Evolutionary conservation across 371 early-diverging fungal species (phyloP), one percentile per base, ranked within the genome.

Genomic region (Dinochytrium kinnereticum): DNA sequence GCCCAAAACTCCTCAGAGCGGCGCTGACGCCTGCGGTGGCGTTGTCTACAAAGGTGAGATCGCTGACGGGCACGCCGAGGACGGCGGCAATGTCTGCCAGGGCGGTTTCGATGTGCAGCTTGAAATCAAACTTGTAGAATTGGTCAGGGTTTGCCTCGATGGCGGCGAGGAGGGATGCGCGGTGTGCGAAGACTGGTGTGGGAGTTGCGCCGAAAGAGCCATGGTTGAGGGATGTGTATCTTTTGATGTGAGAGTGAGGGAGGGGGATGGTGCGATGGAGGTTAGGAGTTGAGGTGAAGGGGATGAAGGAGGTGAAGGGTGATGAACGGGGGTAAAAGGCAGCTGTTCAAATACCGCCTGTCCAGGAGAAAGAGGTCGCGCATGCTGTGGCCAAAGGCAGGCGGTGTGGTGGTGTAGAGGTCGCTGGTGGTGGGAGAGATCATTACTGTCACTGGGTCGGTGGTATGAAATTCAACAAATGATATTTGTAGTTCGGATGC

Each of bases 151-250:
- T 69, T 1, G 36, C 1, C 30, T 76, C 77, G 39, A 76, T 64
- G 10, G 49, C 15, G 34, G n/a, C 7, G 26, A 28, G 1, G 28
- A 50, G 19, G 30, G n/a, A 5, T 5, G 13, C 26, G 19, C 61
- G 72, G 24, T 50, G 31, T 1, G 55, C 64, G 5, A 50, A 1
- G 34, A 76, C 73, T 1, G 13, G 2, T 1, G 7, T 13, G n/a
- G 77, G 77, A 0, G 67, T 26, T 1, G 59, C 53, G 0, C 77
- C 77, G 37, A 64, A 76, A 33, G 77, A 76, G 36, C 77, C 77
- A 61, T 76, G 69, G 70, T 76, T 76, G 15, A 67, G 30, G 0
- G 71, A 59, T 21, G 68, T 24, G 70, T 34, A 50, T 7, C 69
- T n/a, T n/a, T n/a, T 68, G 38, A 17, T 10, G 24, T 10, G 26